Percentiles rank a stretch among this genome's conserved stretches.
Evolutionary conservation across 2,329 filamentous ascomycete genomes (phyloP).

Genomic region (Trichoderma sp.): DNA sequence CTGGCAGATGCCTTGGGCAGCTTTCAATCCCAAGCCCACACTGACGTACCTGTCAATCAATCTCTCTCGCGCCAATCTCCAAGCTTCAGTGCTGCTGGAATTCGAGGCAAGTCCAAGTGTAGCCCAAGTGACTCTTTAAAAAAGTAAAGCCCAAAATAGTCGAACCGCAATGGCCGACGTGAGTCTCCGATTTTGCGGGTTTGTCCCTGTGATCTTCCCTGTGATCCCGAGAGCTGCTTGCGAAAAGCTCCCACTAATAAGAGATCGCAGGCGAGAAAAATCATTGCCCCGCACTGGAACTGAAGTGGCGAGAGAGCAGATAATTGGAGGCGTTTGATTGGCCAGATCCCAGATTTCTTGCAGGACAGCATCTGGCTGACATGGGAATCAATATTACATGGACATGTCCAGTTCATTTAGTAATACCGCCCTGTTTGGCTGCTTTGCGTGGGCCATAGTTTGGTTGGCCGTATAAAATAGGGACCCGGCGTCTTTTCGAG

Average conservation of each 20-base stretch:
- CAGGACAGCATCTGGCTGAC: neutral
- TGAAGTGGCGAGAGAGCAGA: constrained; percentile 7
- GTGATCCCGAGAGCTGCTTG: constrained; percentile 25
- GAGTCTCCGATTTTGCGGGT: constrained; percentile 24
- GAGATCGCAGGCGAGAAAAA: constrained; percentile 4
- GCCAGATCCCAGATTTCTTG: neutral
- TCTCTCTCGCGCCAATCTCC: neutral
- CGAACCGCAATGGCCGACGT: constrained; percentile 14
- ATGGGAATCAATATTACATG: neutral
- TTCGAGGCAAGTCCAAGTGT: neutral
- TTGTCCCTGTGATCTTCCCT: constrained; percentile 37
- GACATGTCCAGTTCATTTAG: too few relatives aligned
- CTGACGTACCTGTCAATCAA: constrained; percentile 5
- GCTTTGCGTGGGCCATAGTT: neutral
- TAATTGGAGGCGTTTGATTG: constrained; percentile 22
- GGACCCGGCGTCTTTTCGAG: too few relatives aligned
- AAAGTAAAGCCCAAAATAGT: neutral
- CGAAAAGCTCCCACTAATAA: constrained; percentile 4
- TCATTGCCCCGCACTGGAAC: constrained; percentile 6
- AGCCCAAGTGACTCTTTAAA: neutral
- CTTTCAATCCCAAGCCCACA: neutral
- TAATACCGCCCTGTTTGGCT: neutral
- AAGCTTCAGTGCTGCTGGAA: neutral
- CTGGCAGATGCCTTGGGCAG: neutral
- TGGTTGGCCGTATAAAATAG: too few relatives aligned